Percentiles rank a stretch among this genome's conserved stretches.
phyloP scores from a whole-genome alignment of 2,329 filamentous ascomycete genomes.

The Chaetothyriales sp. region DNA sequence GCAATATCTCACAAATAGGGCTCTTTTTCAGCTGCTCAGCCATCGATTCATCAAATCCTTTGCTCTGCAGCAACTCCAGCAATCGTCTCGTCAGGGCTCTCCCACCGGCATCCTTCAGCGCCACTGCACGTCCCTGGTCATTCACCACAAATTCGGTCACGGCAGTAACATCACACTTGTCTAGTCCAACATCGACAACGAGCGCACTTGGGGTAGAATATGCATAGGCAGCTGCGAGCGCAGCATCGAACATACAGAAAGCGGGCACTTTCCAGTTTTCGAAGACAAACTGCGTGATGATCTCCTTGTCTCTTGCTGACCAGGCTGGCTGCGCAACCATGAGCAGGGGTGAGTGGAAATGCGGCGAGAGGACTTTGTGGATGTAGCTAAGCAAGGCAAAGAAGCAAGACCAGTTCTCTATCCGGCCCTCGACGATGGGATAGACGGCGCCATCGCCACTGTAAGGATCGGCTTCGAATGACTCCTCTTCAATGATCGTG shows the following conservation, averaged over 20 bases:
- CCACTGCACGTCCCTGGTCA: constrained; percentile 49
- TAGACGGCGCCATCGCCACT: constrained; percentile 82
- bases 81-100: constrained; percentile 72
- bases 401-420: constrained; percentile 84
- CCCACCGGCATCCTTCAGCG: constrained; percentile 60
- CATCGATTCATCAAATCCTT: constrained; percentile 47
- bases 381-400: constrained; percentile 87
- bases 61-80: constrained; percentile 47
- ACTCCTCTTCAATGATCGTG: constrained; percentile 28
- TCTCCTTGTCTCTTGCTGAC: constrained; percentile 76
- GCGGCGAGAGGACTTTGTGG: constrained; percentile 74
- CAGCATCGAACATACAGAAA: constrained; percentile 79
- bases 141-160: constrained; percentile 71
- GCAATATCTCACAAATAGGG: constrained; percentile 48
- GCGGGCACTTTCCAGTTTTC: constrained; percentile 93
- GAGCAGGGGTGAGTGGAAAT: constrained; percentile 87
- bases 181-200: constrained; percentile 78
- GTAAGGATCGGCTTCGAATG: constrained; percentile 79
- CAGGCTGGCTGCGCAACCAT: constrained; percentile 81
- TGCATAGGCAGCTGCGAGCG: constrained; percentile 63
- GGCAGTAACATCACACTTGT: constrained; percentile 86
- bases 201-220: constrained; percentile 74
- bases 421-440: constrained; percentile 67
- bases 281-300: constrained; percentile 85
- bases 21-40: constrained; percentile 53